Base-by-base conservation (phyloP, 2,329 filamentous ascomycete species). In the Claviceps monticola region DNA sequence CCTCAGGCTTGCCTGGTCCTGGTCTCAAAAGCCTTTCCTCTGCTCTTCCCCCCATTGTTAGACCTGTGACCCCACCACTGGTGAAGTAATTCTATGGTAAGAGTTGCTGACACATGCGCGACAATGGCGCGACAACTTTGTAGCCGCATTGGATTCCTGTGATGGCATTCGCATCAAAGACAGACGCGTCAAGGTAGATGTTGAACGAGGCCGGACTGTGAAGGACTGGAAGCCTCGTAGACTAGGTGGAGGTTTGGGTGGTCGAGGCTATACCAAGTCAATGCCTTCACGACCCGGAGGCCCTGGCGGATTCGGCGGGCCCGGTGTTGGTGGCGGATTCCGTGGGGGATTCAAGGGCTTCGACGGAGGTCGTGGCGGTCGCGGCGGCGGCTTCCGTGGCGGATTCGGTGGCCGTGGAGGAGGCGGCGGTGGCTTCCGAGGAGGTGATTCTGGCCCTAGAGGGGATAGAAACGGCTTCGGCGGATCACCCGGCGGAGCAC, bases 151-250 rank as follows among this genome's bases (percentile, higher is more conserved):
- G 75, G 95, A 83, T 62, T 71, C 75, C 60, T 82, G 78, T 66
- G 90, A 97, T 76, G 88, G 88, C 58, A 86, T 95, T 63, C 83
- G 84, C 60, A 95, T 98, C 71, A 94, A 89, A 66, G 90, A 94
- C 65, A 83, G 91, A 63, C 83, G 85, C 61, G 87, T 97, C 62
- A 82, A 95, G 64, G 89, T 97, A 62, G 93, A 98, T 65, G 91
- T 97, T 55, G 93, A 98, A 71, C 84, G 93, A 63, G 93, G 93
- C 59, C 85, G 93, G 60, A 97, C 93, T 36, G 88, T 96, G 42
- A 86, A 87, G 63, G 88, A 86, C 48, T 98, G 93, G 93, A 86
- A 87, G 63, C 93, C 93, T 55, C 84, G 87, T 59, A 84, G 93
- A 57, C 84, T 95, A 50, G 93, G 91, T 53, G 93, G 93, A 58